Evolutionary conservation across 2,329 filamentous ascomycete species (phyloP).

Genomic region (Alternaria sp.): DNA sequence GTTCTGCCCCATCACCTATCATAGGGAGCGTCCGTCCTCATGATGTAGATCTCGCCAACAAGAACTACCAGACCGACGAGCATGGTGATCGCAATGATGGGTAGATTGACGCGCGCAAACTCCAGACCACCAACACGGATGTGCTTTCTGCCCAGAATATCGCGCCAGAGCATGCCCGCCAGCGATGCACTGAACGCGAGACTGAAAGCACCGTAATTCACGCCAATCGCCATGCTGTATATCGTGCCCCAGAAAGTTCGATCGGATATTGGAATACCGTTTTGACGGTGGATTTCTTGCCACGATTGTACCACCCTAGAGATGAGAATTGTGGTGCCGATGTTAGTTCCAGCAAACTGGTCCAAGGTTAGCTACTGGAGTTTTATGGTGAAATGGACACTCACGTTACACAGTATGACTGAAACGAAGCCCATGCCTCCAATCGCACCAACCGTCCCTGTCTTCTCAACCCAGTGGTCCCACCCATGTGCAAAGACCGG

Average conservation of each 20-base stretch:
- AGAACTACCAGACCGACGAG: conserved; percentile 66
- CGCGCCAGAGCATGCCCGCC: conserved; percentile 74
- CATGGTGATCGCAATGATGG: conserved; percentile 74
- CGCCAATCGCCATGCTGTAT: conserved; percentile 73
- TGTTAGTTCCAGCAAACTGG: conserved; percentile 78
- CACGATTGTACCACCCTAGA: conserved; percentile 74
- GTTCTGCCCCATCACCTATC: not conserved
- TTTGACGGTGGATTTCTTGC: conserved; percentile 63
- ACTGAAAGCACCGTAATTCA: conserved; percentile 78
- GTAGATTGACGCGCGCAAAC: conserved; percentile 72
- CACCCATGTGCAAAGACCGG: conserved; percentile 75
- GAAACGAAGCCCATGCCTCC: conserved; percentile 77
- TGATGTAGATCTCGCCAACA: conserved; percentile 68
- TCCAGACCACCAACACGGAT: conserved; percentile 69
- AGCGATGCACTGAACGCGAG: conserved; percentile 74
- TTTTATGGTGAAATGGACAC: conserved; percentile 38
- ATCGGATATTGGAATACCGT: conserved; percentile 60
- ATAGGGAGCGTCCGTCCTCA: conserved; percentile 42
- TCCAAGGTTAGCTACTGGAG: not conserved
- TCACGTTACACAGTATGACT: conserved; percentile 73
- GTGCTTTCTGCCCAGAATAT: conserved; percentile 71
- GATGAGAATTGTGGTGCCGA: conserved; percentile 75
- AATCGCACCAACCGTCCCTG: conserved; percentile 70
- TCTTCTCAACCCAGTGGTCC: conserved; percentile 74
- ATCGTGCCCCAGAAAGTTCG: conserved; percentile 76